Percentiles rank a stretch among this genome's conserved stretches.
Conservation (phyloP, 2,329 filamentous ascomycete species). For the Gliomastix tumulicola region DNA sequence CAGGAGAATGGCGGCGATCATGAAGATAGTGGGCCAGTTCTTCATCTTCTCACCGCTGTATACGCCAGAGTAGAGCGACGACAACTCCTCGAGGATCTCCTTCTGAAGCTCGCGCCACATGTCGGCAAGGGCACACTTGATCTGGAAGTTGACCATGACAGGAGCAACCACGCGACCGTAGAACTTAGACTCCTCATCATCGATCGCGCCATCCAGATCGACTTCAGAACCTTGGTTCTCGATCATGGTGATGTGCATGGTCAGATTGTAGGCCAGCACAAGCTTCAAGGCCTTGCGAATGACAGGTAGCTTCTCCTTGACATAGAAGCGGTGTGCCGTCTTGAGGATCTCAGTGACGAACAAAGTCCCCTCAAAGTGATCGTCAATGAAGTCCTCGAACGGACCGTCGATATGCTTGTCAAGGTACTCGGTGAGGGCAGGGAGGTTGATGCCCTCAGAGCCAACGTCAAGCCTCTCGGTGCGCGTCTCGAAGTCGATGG, state of each 20-base stretch:
- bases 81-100: slow-evolving; percentile 91
- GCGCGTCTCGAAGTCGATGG: slow-evolving; percentile 75
- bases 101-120: slow-evolving; percentile 98
- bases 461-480: slow-evolving; percentile 87
- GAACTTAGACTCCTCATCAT: slow-evolving; percentile 80
- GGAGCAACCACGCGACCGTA: slow-evolving; percentile 86
- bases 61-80: slow-evolving; percentile 88
- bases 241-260: slow-evolving; percentile 88
- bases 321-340: slow-evolving; percentile 89
- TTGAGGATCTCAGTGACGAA: slow-evolving; percentile 96
- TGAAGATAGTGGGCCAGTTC: slow-evolving; percentile 99
- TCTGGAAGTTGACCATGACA: slow-evolving; percentile 99
- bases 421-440: slow-evolving; percentile 82
- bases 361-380: slow-evolving; percentile 91
- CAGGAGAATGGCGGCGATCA: slow-evolving; percentile 86
- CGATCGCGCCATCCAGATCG: slow-evolving; percentile 71
- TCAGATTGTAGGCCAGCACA: slow-evolving; percentile 92
- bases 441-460: slow-evolving; percentile 75
- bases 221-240: slow-evolving; percentile 82
- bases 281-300: slow-evolving; percentile 95
- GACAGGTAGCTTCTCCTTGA: slow-evolving; percentile 78
- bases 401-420: slow-evolving; percentile 90
- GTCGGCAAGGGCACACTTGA: slow-evolving; percentile 93
- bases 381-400: slow-evolving; percentile 89
- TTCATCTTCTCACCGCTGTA: slow-evolving; percentile 96